These are phyloP conservation scores for Fallopia convolvulus DNA, from an alignment of 148 eudicot species.

Conservation along the genomic window DNA sequence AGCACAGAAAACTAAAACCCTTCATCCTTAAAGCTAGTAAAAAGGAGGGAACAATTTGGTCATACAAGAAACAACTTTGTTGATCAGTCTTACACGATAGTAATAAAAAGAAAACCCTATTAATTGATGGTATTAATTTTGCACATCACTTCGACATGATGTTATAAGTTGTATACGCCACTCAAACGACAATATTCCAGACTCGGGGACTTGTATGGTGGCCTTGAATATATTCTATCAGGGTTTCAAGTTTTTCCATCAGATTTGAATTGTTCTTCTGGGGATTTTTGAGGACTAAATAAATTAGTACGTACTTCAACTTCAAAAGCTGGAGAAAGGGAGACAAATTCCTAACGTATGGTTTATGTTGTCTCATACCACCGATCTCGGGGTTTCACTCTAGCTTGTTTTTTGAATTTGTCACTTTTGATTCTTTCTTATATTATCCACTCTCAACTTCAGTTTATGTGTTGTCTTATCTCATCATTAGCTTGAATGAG, in stretches of 20 bases:
- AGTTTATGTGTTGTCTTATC: neutral
- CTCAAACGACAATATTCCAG: neutral
- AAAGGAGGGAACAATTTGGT: conserved; percentile 1
- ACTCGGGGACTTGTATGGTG: neutral
- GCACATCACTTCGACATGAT: neutral
- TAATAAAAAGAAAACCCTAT: neutral
- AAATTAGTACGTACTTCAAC: neutral
- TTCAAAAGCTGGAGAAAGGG: neutral
- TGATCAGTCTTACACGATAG: neutral
- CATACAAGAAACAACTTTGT: neutral
- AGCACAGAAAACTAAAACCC: neutral
- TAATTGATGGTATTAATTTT: conserved; percentile 4
- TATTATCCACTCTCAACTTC: neutral
- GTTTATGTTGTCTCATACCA: neutral
- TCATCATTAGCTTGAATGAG: neutral
- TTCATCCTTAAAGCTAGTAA: conserved; percentile 3
- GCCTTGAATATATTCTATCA: neutral
- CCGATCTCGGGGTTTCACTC: neutral
- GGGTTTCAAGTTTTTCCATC: neutral
- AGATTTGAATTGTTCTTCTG: neutral
- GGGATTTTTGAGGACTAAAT: neutral
- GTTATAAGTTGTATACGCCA: neutral
- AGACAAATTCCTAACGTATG: neutral
- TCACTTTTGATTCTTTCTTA: neutral
- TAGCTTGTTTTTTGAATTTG: neutral